A percentile compares a stretch with the other conserved stretches of the same genome.
Conservation (phyloP, 257 asterid genomes). For the Nicotiana obtusifolia region DNA sequence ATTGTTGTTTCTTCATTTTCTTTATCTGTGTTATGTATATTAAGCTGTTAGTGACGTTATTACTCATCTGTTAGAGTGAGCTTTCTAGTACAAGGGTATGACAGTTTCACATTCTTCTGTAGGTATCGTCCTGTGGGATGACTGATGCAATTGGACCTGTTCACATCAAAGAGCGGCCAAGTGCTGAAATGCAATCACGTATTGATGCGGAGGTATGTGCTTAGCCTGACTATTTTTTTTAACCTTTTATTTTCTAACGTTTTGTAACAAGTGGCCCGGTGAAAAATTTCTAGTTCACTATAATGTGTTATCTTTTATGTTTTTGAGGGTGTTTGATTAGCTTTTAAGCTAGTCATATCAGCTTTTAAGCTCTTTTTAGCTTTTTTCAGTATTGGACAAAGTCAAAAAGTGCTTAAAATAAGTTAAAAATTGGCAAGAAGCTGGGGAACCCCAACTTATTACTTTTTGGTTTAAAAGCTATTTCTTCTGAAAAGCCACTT, state of each 20-base stretch:
- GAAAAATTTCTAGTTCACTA: neutral
- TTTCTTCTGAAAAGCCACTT: too few species aligned
- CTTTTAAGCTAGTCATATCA: too few species aligned
- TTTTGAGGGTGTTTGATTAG: too few species aligned
- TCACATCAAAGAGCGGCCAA: conserved; percentile 85
- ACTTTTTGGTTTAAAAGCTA: too few species aligned
- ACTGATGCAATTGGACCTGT: conserved; percentile 92
- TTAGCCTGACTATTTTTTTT: neutral
- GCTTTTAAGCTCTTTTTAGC: too few species aligned
- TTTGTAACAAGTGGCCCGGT: neutral
- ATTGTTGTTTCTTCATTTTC: neutral
- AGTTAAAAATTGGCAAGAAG: too few species aligned
- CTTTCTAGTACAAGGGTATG: neutral
- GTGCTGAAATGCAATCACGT: conserved; percentile 93
- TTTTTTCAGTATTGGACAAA: too few species aligned
- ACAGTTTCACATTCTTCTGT: neutral
- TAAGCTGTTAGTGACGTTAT: neutral
- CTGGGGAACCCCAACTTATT: too few species aligned
- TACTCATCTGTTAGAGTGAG: neutral
- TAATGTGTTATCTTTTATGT: neutral
- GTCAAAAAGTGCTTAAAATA: too few species aligned
- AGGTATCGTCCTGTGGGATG: conserved; percentile 95
- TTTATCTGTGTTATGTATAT: neutral
- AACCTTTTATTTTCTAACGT: too few species aligned
- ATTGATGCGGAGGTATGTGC: conserved; percentile 82